These are phyloP conservation scores for Carex kokanica DNA, from an alignment of 176 grass and related monocot genomes.

Conservation along the genomic window DNA sequence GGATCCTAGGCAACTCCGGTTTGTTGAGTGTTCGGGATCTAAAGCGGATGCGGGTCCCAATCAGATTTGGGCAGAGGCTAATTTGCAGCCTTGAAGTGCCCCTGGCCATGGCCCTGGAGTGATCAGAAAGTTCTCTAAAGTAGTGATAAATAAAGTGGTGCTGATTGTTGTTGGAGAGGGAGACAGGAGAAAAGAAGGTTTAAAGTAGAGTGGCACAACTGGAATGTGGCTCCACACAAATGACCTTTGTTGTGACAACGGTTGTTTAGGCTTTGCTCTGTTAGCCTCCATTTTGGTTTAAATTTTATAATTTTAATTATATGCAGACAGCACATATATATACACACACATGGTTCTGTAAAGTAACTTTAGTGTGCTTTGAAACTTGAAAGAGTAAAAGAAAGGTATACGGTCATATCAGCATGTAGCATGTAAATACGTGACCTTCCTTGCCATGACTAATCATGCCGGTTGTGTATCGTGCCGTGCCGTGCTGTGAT, in stretches of 20 bases:
- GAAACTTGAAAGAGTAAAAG: slow-evolving; percentile 2
- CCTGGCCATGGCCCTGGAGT: background rate
- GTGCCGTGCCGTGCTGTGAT: too few relatives aligned
- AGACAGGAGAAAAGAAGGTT: background rate
- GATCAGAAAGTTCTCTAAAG: background rate
- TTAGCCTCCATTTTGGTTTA: slow-evolving; percentile 3
- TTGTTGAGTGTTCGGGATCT: slow-evolving; percentile 28
- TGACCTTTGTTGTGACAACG: background rate
- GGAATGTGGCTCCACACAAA: slow-evolving; percentile 30
- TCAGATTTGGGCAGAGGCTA: slow-evolving; percentile 60
- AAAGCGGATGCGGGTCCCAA: slow-evolving; percentile 18
- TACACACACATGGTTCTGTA: background rate
- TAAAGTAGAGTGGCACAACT: slow-evolving; percentile 12
- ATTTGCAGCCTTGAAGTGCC: slow-evolving; percentile 37
- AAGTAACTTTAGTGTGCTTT: background rate
- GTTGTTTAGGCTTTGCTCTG: slow-evolving; percentile 1
- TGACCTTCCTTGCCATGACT: too few relatives aligned
- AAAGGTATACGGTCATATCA: too few relatives aligned
- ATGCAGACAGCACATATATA: background rate
- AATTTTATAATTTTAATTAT: background rate
- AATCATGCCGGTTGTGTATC: too few relatives aligned
- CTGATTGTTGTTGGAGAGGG: background rate
- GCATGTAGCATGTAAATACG: too few relatives aligned
- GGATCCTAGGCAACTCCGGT: background rate
- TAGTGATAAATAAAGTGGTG: slow-evolving; percentile 7